These are phyloP conservation scores for Neonectria punicea DNA, from an alignment of 2,329 filamentous ascomycete genomes.

Conservation along the genomic window DNA sequence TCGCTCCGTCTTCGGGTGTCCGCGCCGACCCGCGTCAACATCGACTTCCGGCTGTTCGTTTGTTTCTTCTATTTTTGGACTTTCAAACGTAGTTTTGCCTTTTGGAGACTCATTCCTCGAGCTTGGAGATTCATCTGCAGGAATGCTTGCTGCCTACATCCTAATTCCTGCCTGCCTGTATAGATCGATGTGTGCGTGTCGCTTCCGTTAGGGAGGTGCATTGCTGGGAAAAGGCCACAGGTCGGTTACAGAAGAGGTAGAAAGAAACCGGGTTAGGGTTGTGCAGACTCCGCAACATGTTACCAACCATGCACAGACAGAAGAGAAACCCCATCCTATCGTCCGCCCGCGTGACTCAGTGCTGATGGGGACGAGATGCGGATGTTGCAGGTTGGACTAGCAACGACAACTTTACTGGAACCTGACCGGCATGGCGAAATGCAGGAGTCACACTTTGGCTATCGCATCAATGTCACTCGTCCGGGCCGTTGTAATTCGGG, in stretches of 20 bases:
- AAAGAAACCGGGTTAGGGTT: neutral
- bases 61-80: slow-evolving; percentile 20
- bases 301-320: slow-evolving; percentile 14
- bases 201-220: slow-evolving; percentile 10
- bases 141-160: neutral
- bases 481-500: neutral
- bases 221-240: slow-evolving; percentile 10
- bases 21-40: slow-evolving; percentile 30
- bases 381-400: slow-evolving; percentile 2
- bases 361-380: slow-evolving; percentile 5
- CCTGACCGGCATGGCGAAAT: neutral
- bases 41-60: neutral
- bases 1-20: slow-evolving; percentile 26
- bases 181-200: neutral
- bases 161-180: slow-evolving; percentile 4
- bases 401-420: slow-evolving; percentile 3
- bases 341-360: slow-evolving; percentile 11
- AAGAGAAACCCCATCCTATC: slow-evolving; percentile 14
- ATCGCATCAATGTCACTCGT: slow-evolving; percentile 13
- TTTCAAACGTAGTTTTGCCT: neutral
- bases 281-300: neutral
- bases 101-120: neutral
- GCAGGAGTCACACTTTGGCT: slow-evolving; percentile 12
- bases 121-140: neutral
- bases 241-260: neutral